These are phyloP conservation scores for Colletotrichum eleusines DNA, from an alignment of 2,329 filamentous ascomycete species.

Conservation along the genomic window DNA sequence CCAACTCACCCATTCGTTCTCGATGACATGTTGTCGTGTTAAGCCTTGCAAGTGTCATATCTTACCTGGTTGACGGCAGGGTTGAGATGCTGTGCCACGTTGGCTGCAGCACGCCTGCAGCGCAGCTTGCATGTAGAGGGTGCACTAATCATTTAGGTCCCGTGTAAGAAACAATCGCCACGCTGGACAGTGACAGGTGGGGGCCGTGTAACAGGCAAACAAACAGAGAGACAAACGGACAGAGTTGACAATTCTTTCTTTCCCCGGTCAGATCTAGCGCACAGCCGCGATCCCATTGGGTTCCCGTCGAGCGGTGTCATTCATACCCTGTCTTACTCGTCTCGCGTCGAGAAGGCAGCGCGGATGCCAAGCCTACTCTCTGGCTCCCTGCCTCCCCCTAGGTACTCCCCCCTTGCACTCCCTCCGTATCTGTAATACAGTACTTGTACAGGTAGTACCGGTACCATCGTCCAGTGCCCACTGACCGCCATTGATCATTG, in stretches of 20 bases:
- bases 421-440: not conserved
- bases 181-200: not conserved
- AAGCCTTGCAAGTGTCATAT: conserved; percentile 31
- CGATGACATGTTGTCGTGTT: conserved; percentile 29
- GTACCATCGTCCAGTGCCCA: too few species aligned
- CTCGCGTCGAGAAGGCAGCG: not conserved
- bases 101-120: conserved; percentile 18
- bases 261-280: conserved; percentile 12
- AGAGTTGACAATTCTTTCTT: not conserved
- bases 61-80: conserved; percentile 7
- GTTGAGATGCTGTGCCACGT: conserved; percentile 6
- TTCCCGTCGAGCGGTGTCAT: conserved; percentile 4
- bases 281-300: conserved; percentile 14
- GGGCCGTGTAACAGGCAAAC: not conserved
- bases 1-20: not conserved
- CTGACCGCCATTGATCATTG: not conserved
- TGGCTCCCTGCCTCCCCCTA: not conserved
- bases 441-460: too few species aligned
- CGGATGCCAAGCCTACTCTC: not conserved
- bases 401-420: not conserved
- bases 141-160: not conserved
- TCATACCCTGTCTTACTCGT: not conserved
- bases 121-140: conserved; percentile 3
- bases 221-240: not conserved
- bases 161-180: not conserved